phyloP scores from a whole-genome alignment of 2,329 filamentous ascomycete species.

The Cryphonectria parasitica region DNA sequence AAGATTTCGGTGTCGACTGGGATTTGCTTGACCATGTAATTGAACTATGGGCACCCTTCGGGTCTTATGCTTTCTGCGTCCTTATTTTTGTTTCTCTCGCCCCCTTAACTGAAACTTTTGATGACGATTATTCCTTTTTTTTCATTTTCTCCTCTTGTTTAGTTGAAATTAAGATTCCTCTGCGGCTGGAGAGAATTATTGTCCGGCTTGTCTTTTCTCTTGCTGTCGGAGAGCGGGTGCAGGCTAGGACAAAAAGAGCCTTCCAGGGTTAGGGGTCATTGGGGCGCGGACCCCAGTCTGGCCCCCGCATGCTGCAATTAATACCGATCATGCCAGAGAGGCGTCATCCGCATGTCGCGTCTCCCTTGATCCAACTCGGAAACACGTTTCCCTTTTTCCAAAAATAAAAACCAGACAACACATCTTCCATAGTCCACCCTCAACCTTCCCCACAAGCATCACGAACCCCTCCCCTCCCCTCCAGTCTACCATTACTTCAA shows the following conservation, averaged over 20 bases:
- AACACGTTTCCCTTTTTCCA: conserved; percentile 1
- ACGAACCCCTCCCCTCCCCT: not conserved
- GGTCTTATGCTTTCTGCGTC: not conserved
- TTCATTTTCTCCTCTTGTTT: not conserved
- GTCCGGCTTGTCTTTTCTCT: not conserved
- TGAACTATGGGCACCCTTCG: not conserved
- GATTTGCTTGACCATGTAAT: not conserved
- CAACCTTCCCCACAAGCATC: not conserved
- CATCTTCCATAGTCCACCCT: not conserved
- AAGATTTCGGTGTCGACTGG: not conserved
- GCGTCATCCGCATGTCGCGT: not conserved
- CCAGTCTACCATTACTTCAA: not conserved
- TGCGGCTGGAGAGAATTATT: too few species aligned
- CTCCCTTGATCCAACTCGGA: not conserved
- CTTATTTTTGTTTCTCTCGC: not conserved
- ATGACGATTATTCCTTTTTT: not conserved
- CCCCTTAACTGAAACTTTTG: too few species aligned
- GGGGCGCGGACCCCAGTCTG: not conserved
- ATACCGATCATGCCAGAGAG: not conserved
- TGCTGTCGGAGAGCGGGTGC: too few species aligned
- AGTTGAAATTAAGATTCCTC: not conserved
- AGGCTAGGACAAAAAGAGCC: not conserved
- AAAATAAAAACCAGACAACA: not conserved
- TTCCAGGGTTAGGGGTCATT: not conserved
- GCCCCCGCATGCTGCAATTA: not conserved